These are phyloP conservation scores for Starmerella tilneyi DNA, from an alignment of 805 yeast species.

Conservation along the genomic window DNA sequence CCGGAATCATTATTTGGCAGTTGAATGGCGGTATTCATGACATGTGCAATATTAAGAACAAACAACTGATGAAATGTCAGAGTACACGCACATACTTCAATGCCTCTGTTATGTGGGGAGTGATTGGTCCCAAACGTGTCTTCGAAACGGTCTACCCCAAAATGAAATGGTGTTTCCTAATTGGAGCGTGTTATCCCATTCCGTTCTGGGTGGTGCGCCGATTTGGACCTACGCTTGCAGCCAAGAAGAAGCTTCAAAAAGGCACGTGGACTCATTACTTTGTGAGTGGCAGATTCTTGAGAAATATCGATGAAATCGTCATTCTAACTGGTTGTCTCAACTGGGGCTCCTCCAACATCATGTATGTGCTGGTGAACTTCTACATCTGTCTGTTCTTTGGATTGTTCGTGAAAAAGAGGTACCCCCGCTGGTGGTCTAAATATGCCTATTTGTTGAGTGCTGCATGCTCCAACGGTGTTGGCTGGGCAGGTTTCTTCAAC, in stretches of 20 bases:
- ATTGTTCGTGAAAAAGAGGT: constrained; percentile 36
- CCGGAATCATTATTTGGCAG: constrained; percentile 31
- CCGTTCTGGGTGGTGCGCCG: constrained; percentile 19
- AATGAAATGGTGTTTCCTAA: constrained; percentile 51
- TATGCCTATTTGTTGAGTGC: constrained; percentile 42
- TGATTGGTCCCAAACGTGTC: constrained; percentile 37
- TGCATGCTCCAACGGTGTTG: constrained; percentile 42
- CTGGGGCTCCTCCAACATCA: constrained; percentile 40
- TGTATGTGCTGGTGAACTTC: constrained; percentile 35
- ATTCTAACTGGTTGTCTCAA: constrained; percentile 6
- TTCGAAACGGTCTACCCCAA: constrained; percentile 43
- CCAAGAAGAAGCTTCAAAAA: not conserved
- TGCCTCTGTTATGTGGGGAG: constrained; percentile 38
- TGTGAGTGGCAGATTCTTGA: constrained; percentile 20
- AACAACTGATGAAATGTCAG: constrained; percentile 32
- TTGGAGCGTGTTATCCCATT: constrained; percentile 36
- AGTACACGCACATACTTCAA: constrained; percentile 39
- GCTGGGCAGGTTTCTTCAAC: constrained; percentile 39
- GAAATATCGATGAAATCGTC: constrained; percentile 16
- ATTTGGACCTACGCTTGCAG: not conserved
- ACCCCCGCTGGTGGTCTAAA: constrained; percentile 44
- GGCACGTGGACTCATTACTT: constrained; percentile 15
- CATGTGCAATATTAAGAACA: constrained; percentile 25
- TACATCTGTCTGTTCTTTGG: constrained; percentile 36
- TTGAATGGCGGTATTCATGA: constrained; percentile 29